Percentiles rank a stretch among this genome's conserved stretches.
These are phyloP conservation scores for Aspergillus brunneoviolaceus DNA, from an alignment of 2,329 filamentous ascomycete species.

Conservation along the genomic window DNA sequence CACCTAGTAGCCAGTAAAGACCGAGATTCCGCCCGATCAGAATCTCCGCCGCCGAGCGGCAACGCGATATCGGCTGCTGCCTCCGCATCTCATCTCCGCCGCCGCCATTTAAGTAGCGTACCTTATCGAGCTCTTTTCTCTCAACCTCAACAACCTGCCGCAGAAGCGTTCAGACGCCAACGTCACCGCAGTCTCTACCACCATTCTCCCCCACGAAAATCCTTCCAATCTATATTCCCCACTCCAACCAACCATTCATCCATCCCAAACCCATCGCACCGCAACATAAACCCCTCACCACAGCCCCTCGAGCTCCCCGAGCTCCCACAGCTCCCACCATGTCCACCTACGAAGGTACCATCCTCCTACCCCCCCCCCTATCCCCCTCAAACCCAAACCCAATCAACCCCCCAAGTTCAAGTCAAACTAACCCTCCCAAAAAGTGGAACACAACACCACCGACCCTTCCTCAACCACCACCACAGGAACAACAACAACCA, in stretches of 20 bases:
- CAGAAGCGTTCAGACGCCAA: too few species aligned
- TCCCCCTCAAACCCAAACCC: not conserved
- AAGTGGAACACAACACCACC: conserved; percentile 46
- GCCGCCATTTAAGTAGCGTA: not conserved
- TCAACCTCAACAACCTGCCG: too few species aligned
- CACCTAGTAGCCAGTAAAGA: not conserved
- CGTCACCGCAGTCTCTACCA: too few species aligned
- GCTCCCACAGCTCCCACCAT: conserved; percentile 24
- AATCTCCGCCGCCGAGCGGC: conserved; percentile 29
- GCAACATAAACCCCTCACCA: not conserved
- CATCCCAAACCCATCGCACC: too few species aligned
- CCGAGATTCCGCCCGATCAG: not conserved
- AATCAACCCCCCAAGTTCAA: not conserved
- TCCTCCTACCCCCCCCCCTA: not conserved
- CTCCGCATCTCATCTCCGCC: conserved; percentile 6
- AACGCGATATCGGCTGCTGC: conserved; percentile 18
- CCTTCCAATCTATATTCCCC: too few species aligned
- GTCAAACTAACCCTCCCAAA: conserved; percentile 8
- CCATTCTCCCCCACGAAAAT: too few species aligned
- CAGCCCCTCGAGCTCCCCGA: not conserved
- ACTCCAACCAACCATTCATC: too few species aligned
- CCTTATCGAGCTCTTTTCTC: not conserved
- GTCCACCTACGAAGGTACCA: conserved; percentile 45
- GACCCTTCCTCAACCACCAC: conserved; percentile 24
- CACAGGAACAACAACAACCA: conserved; percentile 5